Percentiles rank a stretch among this genome's conserved stretches.
These are phyloP conservation scores for Globisporangium parvum DNA, from an alignment of 352 stramenopile genomes.

Conservation along the genomic window DNA sequence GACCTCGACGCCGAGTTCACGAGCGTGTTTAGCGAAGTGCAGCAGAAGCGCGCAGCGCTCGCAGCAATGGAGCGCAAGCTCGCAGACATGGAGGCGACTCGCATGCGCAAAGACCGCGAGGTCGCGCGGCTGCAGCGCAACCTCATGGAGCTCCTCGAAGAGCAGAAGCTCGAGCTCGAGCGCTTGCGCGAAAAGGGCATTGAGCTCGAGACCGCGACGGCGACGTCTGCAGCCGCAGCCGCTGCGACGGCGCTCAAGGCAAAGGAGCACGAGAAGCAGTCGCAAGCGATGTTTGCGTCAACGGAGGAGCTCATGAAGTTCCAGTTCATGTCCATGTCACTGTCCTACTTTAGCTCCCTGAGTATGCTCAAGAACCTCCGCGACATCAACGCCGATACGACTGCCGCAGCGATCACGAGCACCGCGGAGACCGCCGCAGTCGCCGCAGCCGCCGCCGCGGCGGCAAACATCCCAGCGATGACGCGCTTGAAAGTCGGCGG, in stretches of 20 bases:
- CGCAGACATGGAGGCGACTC: constrained; percentile 89
- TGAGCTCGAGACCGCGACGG: constrained; percentile 88
- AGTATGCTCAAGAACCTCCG: constrained; percentile 93
- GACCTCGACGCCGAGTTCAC: constrained; percentile 91
- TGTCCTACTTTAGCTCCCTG: constrained; percentile 93
- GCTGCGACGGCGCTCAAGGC: constrained; percentile 87
- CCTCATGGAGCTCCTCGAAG: constrained; percentile 90
- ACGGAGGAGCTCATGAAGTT: constrained; percentile 96
- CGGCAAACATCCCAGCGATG: constrained; percentile 85
- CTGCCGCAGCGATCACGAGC: constrained; percentile 73
- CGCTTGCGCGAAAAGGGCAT: constrained; percentile 88
- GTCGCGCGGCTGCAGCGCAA: constrained; percentile 90
- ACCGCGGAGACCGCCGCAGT: constrained; percentile 87
- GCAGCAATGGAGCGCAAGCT: constrained; percentile 80
- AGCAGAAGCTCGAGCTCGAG: constrained; percentile 92
- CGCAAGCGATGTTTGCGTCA: constrained; percentile 89
- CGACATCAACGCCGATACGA: constrained; percentile 93
- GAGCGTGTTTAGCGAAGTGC: constrained; percentile 86
- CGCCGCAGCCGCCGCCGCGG: constrained; percentile 76
- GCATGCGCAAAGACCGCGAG: constrained; percentile 90
- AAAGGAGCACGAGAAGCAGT: constrained; percentile 87
- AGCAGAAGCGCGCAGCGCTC: constrained; percentile 82
- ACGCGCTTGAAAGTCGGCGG: constrained; percentile 61
- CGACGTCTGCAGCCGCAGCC: constrained; percentile 87
- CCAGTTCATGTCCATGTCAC: constrained; percentile 95